Conservation (phyloP, 305 asterid species). For the Rubia tinctorum region DNA sequence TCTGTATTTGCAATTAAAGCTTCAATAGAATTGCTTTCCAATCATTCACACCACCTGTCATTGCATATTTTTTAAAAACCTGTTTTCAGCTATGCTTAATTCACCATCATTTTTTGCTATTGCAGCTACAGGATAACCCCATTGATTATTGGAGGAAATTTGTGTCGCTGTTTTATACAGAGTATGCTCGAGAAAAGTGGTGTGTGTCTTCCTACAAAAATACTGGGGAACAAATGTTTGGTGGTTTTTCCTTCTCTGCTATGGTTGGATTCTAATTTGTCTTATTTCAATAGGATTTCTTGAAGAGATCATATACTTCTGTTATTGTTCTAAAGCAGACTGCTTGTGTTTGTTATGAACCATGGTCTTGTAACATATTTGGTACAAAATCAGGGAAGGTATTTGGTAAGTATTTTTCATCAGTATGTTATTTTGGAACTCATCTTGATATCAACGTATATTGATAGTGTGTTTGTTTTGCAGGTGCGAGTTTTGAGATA, state of each 20-base stretch:
- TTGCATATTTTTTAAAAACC: not conserved
- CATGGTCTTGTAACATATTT: conserved; percentile 54
- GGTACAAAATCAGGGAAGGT: conserved; percentile 53
- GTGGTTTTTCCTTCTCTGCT: conserved; percentile 37
- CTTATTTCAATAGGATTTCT: too few species aligned
- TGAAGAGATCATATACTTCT: not conserved
- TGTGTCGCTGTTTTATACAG: conserved; percentile 55
- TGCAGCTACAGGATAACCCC: conserved; percentile 36
- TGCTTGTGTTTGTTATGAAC: conserved; percentile 34
- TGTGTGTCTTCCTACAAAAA: conserved; percentile 51
- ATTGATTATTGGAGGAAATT: conserved; percentile 55
- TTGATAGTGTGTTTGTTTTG: not conserved
- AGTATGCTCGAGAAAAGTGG: conserved; percentile 56
- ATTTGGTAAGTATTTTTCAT: conserved; percentile 46
- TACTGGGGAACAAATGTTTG: conserved; percentile 26
- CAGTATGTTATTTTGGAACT: not conserved
- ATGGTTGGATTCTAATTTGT: conserved; percentile 34
- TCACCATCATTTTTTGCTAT: not conserved
- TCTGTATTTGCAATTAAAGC: too few species aligned
- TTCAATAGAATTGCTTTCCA: too few species aligned
- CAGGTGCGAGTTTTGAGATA: conserved; percentile 51
- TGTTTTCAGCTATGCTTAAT: not conserved
- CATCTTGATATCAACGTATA: not conserved
- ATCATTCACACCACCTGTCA: not conserved
- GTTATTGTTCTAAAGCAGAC: conserved; percentile 5